Evolutionary conservation across 768 basidiomycete species (phyloP), one percentile per base, ranked within the genome.

Genomic region (Fistulinella prunicolor): DNA sequence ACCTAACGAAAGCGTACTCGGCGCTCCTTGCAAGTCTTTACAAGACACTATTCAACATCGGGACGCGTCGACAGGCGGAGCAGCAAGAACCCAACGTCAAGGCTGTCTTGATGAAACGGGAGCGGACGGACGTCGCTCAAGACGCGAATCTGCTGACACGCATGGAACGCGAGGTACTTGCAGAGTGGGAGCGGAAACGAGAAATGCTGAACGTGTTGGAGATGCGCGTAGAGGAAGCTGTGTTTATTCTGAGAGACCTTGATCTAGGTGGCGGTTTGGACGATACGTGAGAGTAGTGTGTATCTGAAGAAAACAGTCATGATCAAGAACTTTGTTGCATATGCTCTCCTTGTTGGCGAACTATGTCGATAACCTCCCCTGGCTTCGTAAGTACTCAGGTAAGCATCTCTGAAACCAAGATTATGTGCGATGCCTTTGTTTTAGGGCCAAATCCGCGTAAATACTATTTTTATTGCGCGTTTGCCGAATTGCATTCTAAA

Each of bases 31-130:
- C 79, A 24, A 81, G 81, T 55, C 71, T 94, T 29, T 94, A 94
- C 76, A 95, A 97, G 69, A 91, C 89, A 0, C 63, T 98, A 45
- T 92, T 80, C 64, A 98, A 99, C 64, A 83, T 96, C 52, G 73
- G 82, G 23, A 74, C 77, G 58, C 80, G 93, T 40, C 77, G 85
- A 51, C 77, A 81, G 51, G 78, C 83, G 5, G 94, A 98, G 63
- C 70, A 80, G 50, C 85, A 86, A 49, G 80, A 80, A 41, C 70
- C 79, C 2, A 73, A 74, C 34, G 74, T 89, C 38, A 80, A 77
- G 48, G 83, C 83, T 1, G 81, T 94, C n/a, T 67, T 95, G 35
- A 81, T 83, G 53, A 92, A 93, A 64, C 74, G 85, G 48, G 82
- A 89, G 58, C 74, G 93, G 50, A 87, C 79, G 53, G 92, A 94